Percentiles rank a stretch among this genome's conserved stretches.
These are phyloP conservation scores for Bigelowiella natans DNA, from an alignment of 78 protist species.

Conservation along the genomic window DNA sequence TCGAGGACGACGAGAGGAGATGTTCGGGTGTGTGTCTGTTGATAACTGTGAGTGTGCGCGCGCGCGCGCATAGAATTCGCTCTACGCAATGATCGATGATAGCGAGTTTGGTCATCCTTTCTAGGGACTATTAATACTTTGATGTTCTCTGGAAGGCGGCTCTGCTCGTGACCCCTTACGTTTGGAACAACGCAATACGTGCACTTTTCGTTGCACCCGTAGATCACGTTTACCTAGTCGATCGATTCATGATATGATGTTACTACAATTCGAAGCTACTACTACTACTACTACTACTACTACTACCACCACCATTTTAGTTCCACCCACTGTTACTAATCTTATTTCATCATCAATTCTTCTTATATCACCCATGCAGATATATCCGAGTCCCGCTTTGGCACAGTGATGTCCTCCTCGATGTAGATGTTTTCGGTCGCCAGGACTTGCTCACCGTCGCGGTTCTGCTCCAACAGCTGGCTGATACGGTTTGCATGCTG, in stretches of 20 bases:
- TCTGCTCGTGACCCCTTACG: conserved; percentile 28
- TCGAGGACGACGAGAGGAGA: too few species aligned
- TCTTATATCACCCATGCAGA: too few species aligned
- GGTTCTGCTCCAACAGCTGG: conserved; percentile 21
- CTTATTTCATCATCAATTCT: too few species aligned
- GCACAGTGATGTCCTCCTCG: conserved; percentile 23
- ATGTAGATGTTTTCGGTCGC: conserved; percentile 26
- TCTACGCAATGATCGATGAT: too few species aligned
- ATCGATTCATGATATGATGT: neutral
- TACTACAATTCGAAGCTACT: neutral
- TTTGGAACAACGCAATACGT: conserved; percentile 32
- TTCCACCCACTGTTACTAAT: too few species aligned
- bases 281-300: too few species aligned
- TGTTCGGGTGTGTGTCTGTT: too few species aligned
- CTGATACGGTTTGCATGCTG: conserved; percentile 29
- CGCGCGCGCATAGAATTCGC: too few species aligned
- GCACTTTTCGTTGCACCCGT: conserved; percentile 41
- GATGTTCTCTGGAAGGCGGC: neutral
- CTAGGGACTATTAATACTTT: too few species aligned
- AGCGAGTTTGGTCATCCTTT: too few species aligned
- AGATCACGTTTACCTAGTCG: conserved; percentile 33
- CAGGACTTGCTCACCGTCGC: conserved; percentile 27
- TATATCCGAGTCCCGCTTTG: neutral
- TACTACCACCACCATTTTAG: too few species aligned
- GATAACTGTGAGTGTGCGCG: too few species aligned